These are phyloP conservation scores for Phytophthora crassamura DNA, from an alignment of 352 stramenopile genomes.

Conservation along the genomic window DNA sequence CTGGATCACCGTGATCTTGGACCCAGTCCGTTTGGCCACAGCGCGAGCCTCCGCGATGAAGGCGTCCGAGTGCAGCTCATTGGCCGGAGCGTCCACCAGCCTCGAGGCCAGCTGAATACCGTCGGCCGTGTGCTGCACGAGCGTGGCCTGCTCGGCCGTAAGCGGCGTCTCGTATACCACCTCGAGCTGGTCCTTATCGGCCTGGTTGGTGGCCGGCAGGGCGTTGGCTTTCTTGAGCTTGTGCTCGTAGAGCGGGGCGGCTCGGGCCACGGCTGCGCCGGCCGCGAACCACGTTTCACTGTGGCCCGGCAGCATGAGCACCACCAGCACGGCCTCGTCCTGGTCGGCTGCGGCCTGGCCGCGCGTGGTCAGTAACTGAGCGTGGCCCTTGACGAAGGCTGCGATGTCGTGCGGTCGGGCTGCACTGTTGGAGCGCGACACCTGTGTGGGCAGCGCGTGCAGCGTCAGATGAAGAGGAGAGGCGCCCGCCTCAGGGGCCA, in stretches of 20 bases:
- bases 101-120: constrained; percentile 86
- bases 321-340: constrained; percentile 58
- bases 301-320: constrained; percentile 62
- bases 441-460: constrained; percentile 60
- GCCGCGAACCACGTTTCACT: constrained; percentile 64
- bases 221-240: constrained; percentile 50
- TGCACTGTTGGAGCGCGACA: constrained; percentile 75
- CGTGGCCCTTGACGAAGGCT: constrained; percentile 64
- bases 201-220: constrained; percentile 31
- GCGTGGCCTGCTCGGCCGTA: constrained; percentile 30
- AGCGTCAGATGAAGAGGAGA: constrained; percentile 56
- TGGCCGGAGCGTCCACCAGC: constrained; percentile 91
- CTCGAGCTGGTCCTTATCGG: constrained; percentile 48
- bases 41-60: constrained; percentile 87
- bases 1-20: constrained; percentile 82
- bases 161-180: constrained; percentile 63
- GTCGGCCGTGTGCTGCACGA: constrained; percentile 72
- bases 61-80: constrained; percentile 91
- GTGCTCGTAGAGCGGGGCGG: constrained; percentile 60
- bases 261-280: constrained; percentile 57
- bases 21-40: constrained; percentile 67
- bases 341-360: constrained; percentile 11
- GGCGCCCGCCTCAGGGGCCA: constrained; percentile 38
- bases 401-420: constrained; percentile 81
- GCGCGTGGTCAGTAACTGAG: constrained; percentile 32